Percentiles rank a stretch among this genome's conserved stretches.
phyloP scores from a whole-genome alignment of 108 stramenopile genomes.

The Pseudonitzschia delicatissima region DNA sequence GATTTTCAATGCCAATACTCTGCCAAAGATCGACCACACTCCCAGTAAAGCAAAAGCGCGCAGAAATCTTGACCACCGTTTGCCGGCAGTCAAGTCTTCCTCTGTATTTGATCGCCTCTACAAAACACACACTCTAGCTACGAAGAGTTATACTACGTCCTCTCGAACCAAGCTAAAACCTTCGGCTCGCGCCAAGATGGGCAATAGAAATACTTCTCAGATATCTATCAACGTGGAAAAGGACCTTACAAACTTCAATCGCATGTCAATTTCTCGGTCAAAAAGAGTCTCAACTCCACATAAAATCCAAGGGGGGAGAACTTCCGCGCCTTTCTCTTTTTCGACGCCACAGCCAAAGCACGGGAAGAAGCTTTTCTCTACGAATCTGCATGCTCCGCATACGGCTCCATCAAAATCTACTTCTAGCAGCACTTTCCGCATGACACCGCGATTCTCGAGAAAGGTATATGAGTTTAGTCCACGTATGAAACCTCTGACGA shows the following conservation, averaged over 20 bases:
- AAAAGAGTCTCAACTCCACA: conserved; percentile 11
- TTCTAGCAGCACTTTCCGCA: background rate
- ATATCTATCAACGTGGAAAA: background rate
- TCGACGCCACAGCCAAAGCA: background rate
- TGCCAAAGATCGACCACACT: too few relatives aligned
- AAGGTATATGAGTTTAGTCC: conserved; percentile 4
- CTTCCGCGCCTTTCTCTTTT: background rate
- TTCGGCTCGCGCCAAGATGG: background rate
- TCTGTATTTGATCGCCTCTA: conserved; percentile 30
- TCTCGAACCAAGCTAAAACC: conserved; percentile 15
- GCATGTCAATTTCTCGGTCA: background rate
- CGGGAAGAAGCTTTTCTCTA: background rate
- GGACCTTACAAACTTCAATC: conserved; percentile 1
- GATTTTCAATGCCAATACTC: too few relatives aligned
- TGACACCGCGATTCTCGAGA: background rate
- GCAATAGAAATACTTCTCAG: background rate
- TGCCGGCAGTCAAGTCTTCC: conserved; percentile 22
- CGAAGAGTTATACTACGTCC: conserved; percentile 14
- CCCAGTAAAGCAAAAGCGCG: conserved; percentile 13
- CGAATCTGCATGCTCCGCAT: background rate
- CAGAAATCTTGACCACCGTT: conserved; percentile 13
- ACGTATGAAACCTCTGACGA: conserved; percentile 34
- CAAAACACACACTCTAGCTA: conserved; percentile 19
- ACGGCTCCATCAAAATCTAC: conserved; percentile 6
- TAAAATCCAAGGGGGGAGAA: background rate